Percentiles rank a stretch among this genome's conserved stretches.
Evolutionary conservation across 2,329 filamentous ascomycete species (phyloP).

Genomic region (Colletotrichum sp.): DNA sequence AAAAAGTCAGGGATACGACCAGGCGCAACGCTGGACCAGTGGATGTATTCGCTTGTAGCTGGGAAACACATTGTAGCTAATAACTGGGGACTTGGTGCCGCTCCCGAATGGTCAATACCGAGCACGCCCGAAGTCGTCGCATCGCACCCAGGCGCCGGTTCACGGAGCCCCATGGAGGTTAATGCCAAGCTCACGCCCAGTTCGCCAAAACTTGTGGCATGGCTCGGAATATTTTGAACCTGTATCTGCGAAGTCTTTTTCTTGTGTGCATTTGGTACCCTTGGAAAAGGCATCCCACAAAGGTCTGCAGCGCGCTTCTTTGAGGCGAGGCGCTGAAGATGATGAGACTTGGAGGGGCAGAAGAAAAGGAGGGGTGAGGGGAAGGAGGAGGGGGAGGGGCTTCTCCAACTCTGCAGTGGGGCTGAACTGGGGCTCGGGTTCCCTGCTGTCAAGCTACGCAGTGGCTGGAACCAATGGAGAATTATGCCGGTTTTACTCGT

Average conservation of each 20-base stretch:
- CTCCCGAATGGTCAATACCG: not conserved
- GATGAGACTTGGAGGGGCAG: constrained; percentile 3
- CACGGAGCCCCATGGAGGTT: not conserved
- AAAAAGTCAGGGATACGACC: not conserved
- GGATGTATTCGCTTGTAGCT: not conserved
- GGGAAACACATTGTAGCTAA: not conserved
- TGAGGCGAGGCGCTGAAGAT: not conserved
- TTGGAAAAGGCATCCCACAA: not conserved
- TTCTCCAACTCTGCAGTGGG: not conserved
- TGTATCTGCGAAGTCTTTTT: not conserved
- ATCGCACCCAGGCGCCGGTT: not conserved
- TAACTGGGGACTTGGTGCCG: not conserved
- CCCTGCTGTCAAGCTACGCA: not conserved
- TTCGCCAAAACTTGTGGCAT: not conserved
- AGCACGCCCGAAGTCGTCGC: not conserved
- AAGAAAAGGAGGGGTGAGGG: not conserved
- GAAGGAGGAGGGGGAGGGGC: constrained; percentile 11
- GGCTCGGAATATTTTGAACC: not conserved
- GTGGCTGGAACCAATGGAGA: not conserved
- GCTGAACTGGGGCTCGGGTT: not conserved
- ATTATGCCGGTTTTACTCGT: constrained; percentile 1
- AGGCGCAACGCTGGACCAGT: not conserved
- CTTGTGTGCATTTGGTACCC: not conserved
- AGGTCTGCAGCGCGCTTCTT: not conserved
- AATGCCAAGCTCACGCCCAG: not conserved